Evolutionary conservation across 1,284 basidiomycete species (phyloP).

Genomic region (Apiotrichum siamense): DNA sequence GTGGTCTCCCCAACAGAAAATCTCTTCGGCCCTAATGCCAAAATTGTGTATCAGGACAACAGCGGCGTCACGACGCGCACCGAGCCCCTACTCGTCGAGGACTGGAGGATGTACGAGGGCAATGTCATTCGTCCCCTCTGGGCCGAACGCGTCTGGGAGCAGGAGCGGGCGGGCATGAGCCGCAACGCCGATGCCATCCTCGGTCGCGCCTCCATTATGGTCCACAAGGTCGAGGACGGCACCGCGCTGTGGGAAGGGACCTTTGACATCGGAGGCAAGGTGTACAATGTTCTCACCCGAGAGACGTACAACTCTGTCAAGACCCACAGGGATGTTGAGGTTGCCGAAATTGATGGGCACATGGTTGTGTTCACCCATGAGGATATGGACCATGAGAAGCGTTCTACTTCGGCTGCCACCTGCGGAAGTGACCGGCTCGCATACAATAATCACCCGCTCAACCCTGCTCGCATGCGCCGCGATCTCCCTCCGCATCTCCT

Average conservation of each 20-base stretch:
- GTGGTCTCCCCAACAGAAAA: slow-evolving; percentile 68
- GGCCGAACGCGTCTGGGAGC: slow-evolving; percentile 44
- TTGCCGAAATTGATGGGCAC: slow-evolving; percentile 51
- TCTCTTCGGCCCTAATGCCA: slow-evolving; percentile 68
- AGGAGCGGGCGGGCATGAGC: slow-evolving; percentile 23
- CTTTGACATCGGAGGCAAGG: slow-evolving; percentile 61
- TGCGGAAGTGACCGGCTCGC: slow-evolving; percentile 65
- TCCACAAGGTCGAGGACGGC: slow-evolving; percentile 56
- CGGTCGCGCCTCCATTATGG: slow-evolving; percentile 66
- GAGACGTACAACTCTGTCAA: slow-evolving; percentile 61
- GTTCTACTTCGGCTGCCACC: slow-evolving; percentile 14
- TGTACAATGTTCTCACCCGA: slow-evolving; percentile 67
- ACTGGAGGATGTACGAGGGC: slow-evolving; percentile 57
- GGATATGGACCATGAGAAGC: slow-evolving; percentile 47
- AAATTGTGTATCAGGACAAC: slow-evolving; percentile 46
- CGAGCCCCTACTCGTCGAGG: slow-evolving; percentile 23
- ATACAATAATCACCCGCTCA: slow-evolving; percentile 60
- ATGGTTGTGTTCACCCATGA: slow-evolving; percentile 59
- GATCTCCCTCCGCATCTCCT: background rate
- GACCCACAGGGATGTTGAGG: slow-evolving; percentile 55
- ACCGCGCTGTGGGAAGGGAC: slow-evolving; percentile 67
- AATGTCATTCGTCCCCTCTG: slow-evolving; percentile 58
- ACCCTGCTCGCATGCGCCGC: slow-evolving; percentile 50
- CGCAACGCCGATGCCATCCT: slow-evolving; percentile 44
- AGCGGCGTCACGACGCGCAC: background rate